A percentile compares a stretch with the other conserved stretches of the same genome.
Conservation (phyloP, 768 basidiomycete genomes). For the Rhizopogon sp. region DNA sequence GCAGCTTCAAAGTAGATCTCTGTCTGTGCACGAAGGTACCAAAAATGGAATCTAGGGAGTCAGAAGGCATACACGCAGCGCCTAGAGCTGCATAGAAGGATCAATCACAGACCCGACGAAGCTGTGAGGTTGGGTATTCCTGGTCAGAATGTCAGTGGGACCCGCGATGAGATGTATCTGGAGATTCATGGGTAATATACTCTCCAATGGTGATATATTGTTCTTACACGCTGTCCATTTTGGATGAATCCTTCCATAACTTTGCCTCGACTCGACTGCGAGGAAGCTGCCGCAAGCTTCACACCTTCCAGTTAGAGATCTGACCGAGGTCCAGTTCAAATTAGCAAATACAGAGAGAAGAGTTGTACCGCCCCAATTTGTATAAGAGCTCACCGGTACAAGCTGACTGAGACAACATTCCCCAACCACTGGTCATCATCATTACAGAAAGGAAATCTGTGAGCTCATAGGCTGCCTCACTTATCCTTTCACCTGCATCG, state of each 20-base stretch:
- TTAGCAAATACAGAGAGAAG: background rate
- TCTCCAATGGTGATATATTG: background rate
- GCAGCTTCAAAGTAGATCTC: background rate
- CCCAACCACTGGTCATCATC: background rate
- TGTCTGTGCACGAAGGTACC: background rate
- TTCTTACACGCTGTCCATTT: background rate
- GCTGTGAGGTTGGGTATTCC: background rate
- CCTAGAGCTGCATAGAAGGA: background rate
- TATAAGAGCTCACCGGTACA: background rate
- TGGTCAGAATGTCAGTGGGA: background rate
- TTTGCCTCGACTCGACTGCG: background rate
- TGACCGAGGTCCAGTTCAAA: background rate
- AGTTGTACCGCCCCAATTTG: background rate
- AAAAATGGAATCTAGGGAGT: background rate
- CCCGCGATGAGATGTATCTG: background rate
- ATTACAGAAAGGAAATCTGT: background rate
- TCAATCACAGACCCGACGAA: background rate
- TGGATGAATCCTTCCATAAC: background rate
- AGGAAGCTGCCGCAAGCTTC: background rate
- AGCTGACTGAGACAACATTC: background rate
- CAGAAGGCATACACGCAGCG: background rate
- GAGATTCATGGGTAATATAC: background rate
- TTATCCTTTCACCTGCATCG: constrained; percentile 27
- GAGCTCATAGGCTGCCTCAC: background rate
- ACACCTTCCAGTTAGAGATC: background rate